phyloP scores from a whole-genome alignment of 139 green algal genomes.

The Coelastrella sp. region DNA sequence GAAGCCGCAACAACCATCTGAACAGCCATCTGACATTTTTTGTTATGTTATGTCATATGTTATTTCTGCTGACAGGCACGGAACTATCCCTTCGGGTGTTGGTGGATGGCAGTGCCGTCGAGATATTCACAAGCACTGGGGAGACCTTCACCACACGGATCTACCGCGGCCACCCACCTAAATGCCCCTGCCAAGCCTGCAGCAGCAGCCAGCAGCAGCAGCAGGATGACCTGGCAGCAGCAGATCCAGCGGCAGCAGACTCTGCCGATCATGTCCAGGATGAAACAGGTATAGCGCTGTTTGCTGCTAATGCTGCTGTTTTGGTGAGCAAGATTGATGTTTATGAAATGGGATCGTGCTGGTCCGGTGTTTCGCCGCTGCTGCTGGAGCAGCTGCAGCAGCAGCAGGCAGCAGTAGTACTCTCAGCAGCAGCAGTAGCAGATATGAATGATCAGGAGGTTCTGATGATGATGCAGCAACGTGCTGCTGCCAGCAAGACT shows the following conservation, averaged over 20 bases:
- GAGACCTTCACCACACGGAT: slow-evolving; percentile 80
- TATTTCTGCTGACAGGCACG: slow-evolving; percentile 32
- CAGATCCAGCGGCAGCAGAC: background rate
- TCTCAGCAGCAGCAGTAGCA: background rate
- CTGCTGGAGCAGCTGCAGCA: slow-evolving; percentile 16
- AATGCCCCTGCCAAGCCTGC: background rate
- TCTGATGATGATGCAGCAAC: background rate
- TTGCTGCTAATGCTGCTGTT: slow-evolving; percentile 27
- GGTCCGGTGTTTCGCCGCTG: background rate
- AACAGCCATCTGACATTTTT: no score
- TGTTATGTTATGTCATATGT: no score
- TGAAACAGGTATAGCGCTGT: slow-evolving; percentile 27
- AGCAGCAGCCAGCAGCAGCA: background rate
- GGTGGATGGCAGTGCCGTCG: slow-evolving; percentile 81
- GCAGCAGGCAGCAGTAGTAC: background rate
- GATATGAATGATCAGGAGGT: background rate
- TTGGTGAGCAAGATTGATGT: background rate
- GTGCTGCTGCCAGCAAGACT: background rate
- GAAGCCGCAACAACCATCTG: no score
- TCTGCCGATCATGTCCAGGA: background rate
- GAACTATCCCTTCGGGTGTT: slow-evolving; percentile 78
- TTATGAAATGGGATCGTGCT: slow-evolving; percentile 27
- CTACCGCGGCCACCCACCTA: slow-evolving; percentile 72
- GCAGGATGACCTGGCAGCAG: background rate
- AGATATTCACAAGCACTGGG: slow-evolving; percentile 73